These are phyloP conservation scores for Talaromyces sp. DNA, from an alignment of 2,329 filamentous ascomycete species.

Conservation along the genomic window DNA sequence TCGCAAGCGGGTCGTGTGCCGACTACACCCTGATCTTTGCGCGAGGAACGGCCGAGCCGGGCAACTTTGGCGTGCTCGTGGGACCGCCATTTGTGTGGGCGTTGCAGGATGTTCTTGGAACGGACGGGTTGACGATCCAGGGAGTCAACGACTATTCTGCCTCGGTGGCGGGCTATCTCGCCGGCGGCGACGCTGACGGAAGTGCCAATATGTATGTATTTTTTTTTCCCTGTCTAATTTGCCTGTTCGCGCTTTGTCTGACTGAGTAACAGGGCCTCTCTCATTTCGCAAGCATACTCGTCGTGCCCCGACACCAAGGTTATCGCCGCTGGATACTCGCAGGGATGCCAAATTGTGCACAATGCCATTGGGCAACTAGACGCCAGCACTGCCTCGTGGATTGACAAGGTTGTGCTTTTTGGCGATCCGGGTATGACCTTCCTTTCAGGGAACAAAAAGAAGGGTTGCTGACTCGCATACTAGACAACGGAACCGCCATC, in stretches of 20 bases:
- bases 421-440: slow-evolving; percentile 14
- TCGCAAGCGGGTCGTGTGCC: slow-evolving; percentile 7
- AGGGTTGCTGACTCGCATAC: neutral
- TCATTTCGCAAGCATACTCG: slow-evolving; percentile 11
- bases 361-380: slow-evolving; percentile 12
- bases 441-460: neutral
- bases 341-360: slow-evolving; percentile 16
- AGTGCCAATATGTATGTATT: slow-evolving; percentile 12
- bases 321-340: slow-evolving; percentile 15
- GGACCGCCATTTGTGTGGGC: slow-evolving; percentile 16
- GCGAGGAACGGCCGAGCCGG: slow-evolving; percentile 16
- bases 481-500: slow-evolving; percentile 8
- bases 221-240: neutral
- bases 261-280: slow-evolving; percentile 11
- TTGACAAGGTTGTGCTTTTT: slow-evolving; percentile 15
- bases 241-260: neutral
- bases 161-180: slow-evolving; percentile 15
- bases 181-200: slow-evolving; percentile 13
- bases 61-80: slow-evolving; percentile 14
- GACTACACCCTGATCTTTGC: slow-evolving; percentile 16
- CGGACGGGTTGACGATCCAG: slow-evolving; percentile 12
- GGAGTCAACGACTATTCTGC: slow-evolving; percentile 17
- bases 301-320: slow-evolving; percentile 16
- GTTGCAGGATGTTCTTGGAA: slow-evolving; percentile 10
- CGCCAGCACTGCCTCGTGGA: slow-evolving; percentile 12